Percentiles rank a stretch among this genome's conserved stretches.
These are phyloP conservation scores for Rhizodiscina lignyota DNA, from an alignment of 495 filamentous ascomycete genomes.

Conservation along the genomic window DNA sequence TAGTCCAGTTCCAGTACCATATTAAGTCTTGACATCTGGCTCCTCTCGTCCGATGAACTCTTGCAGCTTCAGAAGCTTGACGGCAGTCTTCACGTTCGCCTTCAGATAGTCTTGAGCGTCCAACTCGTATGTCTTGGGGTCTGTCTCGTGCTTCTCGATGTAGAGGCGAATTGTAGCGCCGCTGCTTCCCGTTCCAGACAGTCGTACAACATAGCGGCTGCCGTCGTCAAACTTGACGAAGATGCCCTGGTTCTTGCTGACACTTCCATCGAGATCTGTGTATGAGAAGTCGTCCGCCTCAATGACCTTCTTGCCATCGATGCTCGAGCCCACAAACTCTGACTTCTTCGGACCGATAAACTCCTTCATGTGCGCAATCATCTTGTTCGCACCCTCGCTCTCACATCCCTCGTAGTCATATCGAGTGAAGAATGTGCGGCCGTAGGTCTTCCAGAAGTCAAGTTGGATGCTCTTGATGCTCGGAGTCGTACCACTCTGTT, in stretches of 20 bases:
- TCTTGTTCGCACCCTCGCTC: constrained; percentile 73
- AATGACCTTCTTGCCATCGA: constrained; percentile 65
- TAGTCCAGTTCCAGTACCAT: too few relatives aligned
- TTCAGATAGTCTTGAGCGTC: constrained; percentile 90
- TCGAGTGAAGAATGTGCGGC: constrained; percentile 95
- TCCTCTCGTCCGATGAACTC: constrained; percentile 77
- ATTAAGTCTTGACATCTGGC: constrained; percentile 92
- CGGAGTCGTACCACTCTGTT: constrained; percentile 54
- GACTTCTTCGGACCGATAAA: constrained; percentile 46
- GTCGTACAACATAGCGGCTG: constrained; percentile 78
- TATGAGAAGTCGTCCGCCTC: constrained; percentile 94
- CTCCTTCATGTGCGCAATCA: constrained; percentile 58
- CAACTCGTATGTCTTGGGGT: constrained; percentile 52
- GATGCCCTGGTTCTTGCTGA: constrained; percentile 89
- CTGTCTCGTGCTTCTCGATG: constrained; percentile 77
- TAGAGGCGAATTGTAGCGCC: constrained; percentile 94
- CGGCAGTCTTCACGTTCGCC: constrained; percentile 70
- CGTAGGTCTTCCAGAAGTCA: constrained; percentile 94
- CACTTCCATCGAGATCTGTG: constrained; percentile 89
- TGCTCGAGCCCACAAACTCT: constrained; percentile 66
- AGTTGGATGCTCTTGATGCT: constrained; percentile 90
- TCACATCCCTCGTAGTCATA: constrained; percentile 97
- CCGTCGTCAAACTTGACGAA: constrained; percentile 92
- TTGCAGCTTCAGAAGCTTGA: constrained; percentile 73
- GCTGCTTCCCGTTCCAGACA: constrained; percentile 87